Base-by-base conservation (phyloP, 352 stramenopile genomes). In the Phytophthora vignae region DNA sequence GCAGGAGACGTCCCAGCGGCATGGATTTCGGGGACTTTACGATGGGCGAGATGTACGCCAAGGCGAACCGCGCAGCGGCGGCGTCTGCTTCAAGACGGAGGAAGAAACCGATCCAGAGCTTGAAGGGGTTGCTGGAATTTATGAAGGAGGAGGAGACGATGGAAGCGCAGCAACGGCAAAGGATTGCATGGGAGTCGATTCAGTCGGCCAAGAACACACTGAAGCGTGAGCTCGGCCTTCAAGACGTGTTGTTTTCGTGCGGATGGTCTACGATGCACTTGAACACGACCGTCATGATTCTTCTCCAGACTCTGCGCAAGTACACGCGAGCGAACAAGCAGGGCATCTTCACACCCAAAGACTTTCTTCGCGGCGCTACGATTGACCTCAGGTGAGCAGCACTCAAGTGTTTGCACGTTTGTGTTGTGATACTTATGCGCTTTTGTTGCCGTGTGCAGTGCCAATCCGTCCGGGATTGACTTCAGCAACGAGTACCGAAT, bases 191-290 rank as follows among this genome's bases (percentile, higher is more conserved):
- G 79, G 71, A 82, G 50, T 90, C 84, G 46, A 83, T 90, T 67
- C 64, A 90, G 64, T 90, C 82, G 6, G 63, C 87, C 40, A 79
- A 79, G 59, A 56, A 62, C 19, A 88, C 79, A 10, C 58, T 92
- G 17, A 65, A 76, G 54, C 82, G 84, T 19, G 84, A 92, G 66
- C 83, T 90, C 38, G 77, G 77, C 0, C 55, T 92, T 27, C 55
- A 72, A 2, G 77, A 90, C 38, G 60, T 92, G 21, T 11, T 69
- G 19, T 82, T 74, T 29, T 88, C 81, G 54, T 92, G 84, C 22
- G 82, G 79, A 10, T 92, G 84, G 84, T 81, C 82, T 19, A 81
- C 84, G 0, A 61, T 90, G 49, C 82, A 86, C n/a, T 60, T 92
- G 19, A 90, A 90, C 27, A 82, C 79, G 55, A 85, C 82, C 14